Evolutionary conservation across 2,329 filamentous ascomycete species (phyloP).

Genomic region (Gliomastix tumulicola): DNA sequence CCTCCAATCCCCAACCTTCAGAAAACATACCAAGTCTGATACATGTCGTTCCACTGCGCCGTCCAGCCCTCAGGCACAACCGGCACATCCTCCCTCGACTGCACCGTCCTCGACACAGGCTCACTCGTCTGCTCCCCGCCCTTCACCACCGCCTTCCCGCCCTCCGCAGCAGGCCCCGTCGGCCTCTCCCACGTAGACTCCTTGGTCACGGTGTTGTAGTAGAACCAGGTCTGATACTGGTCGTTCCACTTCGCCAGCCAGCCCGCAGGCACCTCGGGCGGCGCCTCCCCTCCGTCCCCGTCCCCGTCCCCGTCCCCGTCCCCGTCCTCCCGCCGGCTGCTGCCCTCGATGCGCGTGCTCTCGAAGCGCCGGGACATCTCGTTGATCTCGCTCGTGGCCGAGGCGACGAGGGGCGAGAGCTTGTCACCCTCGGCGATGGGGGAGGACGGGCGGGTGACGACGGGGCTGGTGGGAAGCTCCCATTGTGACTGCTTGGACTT

Average conservation of each 20-base stretch:
- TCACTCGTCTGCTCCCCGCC: conserved; percentile 82
- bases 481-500: conserved; percentile 86
- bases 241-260: conserved; percentile 84
- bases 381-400: no score
- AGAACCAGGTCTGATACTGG: conserved; percentile 80
- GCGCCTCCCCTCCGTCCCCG: no score
- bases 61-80: conserved; percentile 65
- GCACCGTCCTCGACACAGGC: no score
- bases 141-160: conserved; percentile 83
- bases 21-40: conserved; percentile 75
- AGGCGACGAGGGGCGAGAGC: no score
- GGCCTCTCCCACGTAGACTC: conserved; percentile 87
- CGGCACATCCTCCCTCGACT: no score
- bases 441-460: no score
- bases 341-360: no score
- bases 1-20: no score
- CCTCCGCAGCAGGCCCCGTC: conserved; percentile 55
- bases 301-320: no score
- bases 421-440: no score
- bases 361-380: no score
- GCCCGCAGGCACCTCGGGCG: conserved; percentile 59
- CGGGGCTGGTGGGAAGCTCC: conserved; percentile 71
- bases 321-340: no score
- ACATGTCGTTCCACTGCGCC: conserved; percentile 78
- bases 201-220: conserved; percentile 82